Percentiles rank a stretch among this genome's conserved stretches.
Evolutionary conservation across 2,329 filamentous ascomycete genomes (phyloP).

Genomic region (Pseudomassariella vexata): DNA sequence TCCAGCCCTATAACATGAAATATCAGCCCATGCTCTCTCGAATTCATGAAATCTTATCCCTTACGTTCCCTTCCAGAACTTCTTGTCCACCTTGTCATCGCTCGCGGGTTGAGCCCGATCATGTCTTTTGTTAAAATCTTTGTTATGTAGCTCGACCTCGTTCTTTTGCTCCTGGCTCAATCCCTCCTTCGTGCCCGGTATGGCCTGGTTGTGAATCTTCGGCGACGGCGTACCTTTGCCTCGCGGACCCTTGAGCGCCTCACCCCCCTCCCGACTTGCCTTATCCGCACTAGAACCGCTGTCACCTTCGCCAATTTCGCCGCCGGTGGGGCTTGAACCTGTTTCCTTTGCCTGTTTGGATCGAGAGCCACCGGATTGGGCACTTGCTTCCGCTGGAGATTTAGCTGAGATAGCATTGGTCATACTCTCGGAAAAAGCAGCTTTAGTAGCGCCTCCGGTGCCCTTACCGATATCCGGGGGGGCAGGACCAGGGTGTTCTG

Average conservation of each 20-base stretch:
- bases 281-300: too few relatives aligned
- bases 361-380: constrained; percentile 30
- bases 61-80: constrained; percentile 44
- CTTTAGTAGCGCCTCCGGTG: constrained; percentile 29
- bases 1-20: neutral
- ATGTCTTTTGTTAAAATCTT: constrained; percentile 49
- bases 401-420: constrained; percentile 13
- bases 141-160: constrained; percentile 54
- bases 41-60: constrained; percentile 14
- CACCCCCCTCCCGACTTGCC: constrained; percentile 22
- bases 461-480: constrained; percentile 33
- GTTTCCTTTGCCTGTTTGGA: constrained; percentile 34
- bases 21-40: neutral
- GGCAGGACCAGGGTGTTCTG: constrained; percentile 37
- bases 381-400: constrained; percentile 25
- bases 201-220: constrained; percentile 44
- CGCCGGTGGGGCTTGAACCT: constrained; percentile 22
- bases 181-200: constrained; percentile 28
- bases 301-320: constrained; percentile 17
- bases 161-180: constrained; percentile 45
- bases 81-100: constrained; percentile 48
- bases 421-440: constrained; percentile 17
- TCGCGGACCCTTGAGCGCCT: constrained; percentile 25
- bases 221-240: constrained; percentile 33
- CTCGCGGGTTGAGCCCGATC: constrained; percentile 35